Base-by-base conservation (phyloP, 306 rosid species). In the Biancaea sappan region DNA sequence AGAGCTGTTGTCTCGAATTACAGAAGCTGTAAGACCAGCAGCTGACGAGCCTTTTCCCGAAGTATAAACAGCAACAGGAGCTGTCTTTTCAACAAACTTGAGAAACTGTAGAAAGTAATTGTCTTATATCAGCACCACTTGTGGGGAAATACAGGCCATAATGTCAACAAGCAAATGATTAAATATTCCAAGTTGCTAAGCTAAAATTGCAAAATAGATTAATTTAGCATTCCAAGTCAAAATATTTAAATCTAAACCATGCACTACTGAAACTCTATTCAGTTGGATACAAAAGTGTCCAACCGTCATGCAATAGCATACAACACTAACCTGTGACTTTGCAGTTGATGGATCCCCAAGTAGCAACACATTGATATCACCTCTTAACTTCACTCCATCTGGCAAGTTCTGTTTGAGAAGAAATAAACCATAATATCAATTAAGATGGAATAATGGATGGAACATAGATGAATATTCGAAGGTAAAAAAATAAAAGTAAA, bases 1-100 rank as follows among this genome's bases (percentile, higher is more conserved):
- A 14, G 99, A 69, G 83, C 99, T 86, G 60, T 41, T 90, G 78
- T 94, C 99, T 84, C 75, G 83, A 57, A 94, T 92, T 65, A 94
- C 99, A 52, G 99, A 94, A 84, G 99, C 99, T 28, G 97, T 94
- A 66, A 94, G 97, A 19, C 97, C 99, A 75, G 99, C 97, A 28
- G 99, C 99, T 19, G 99, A 94, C 32, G 99, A 94, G 57, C 99
- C 99, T 88, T 94, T 94, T 62, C 99, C 99, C 7, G 99, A 94
- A 66, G 99, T 94, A 85, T 94, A 94, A 71, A 94, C 99, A 73
- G 97, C 99, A 52, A 90, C 15, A 11, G 97, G 99, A 74, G 99
- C 99, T 28, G 97, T 94, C 86, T 94, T 92, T 85, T 94, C 97
- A 29, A 91, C 99, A 81, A 92, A 94, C 91, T 94, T 94, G 75